phyloP scores from a whole-genome alignment of 345 rosid species.

The Eucalyptus urophylla region DNA sequence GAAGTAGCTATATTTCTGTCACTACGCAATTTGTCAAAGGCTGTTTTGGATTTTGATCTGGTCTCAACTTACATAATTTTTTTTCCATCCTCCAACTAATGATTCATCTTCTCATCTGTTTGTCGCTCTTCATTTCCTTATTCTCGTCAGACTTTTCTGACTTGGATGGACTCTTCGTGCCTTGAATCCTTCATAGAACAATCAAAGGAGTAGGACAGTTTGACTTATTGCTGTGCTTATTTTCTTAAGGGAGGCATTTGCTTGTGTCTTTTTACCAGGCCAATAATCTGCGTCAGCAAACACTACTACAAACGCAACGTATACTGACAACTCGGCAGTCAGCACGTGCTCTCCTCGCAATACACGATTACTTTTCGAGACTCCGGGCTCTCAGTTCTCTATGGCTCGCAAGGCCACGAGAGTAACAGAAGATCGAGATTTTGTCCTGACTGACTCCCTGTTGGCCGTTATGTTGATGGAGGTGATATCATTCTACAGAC shows the following conservation, averaged over 20 bases:
- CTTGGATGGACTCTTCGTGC: not conserved
- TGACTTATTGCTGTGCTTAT: not conserved
- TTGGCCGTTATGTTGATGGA: not conserved
- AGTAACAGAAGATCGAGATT: not conserved
- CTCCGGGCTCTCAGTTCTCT: slow-evolving; percentile 68
- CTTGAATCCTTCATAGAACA: not conserved
- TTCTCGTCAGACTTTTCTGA: not conserved
- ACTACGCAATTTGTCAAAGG: not conserved
- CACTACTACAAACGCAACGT: slow-evolving; percentile 61
- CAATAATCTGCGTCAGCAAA: slow-evolving; percentile 61
- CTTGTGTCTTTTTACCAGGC: slow-evolving; percentile 21
- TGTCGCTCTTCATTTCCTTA: not conserved
- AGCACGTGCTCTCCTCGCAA: slow-evolving; percentile 64
- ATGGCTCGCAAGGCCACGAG: slow-evolving; percentile 67
- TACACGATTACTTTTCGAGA: slow-evolving; percentile 49
- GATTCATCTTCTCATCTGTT: not conserved
- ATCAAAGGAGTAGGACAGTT: not conserved
- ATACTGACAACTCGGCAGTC: slow-evolving; percentile 65
- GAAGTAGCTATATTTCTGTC: not conserved
- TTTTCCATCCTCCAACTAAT: not conserved
- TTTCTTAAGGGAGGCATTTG: not conserved
- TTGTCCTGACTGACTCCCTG: not conserved
- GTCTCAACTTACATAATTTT: not conserved
- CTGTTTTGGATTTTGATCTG: not conserved
- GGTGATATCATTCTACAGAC: not conserved